Evolutionary conservation across 1,284 basidiomycete genomes (phyloP).

Genomic region (Fomitiporia mediterranea): DNA sequence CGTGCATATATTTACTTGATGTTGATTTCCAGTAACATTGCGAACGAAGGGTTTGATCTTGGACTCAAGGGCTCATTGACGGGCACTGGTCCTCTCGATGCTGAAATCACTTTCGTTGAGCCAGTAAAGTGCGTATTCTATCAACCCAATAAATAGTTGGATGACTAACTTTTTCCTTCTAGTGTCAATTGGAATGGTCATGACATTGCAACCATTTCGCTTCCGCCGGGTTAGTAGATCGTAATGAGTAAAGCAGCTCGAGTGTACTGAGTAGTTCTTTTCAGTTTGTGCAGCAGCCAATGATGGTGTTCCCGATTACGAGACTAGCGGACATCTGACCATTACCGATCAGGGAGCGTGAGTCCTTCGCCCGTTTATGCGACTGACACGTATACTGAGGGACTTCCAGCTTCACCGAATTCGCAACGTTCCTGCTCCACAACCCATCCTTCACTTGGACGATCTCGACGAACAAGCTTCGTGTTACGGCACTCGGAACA

Average conservation of each 20-base stretch:
- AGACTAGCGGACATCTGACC: constrained; percentile 44
- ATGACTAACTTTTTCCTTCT: constrained; percentile 14
- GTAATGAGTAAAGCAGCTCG: neutral
- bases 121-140: constrained; percentile 41
- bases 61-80: constrained; percentile 54
- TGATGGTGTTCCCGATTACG: constrained; percentile 61
- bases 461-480: constrained; percentile 58
- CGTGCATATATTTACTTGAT: constrained; percentile 15
- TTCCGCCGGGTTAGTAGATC: constrained; percentile 46
- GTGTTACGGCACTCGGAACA: constrained; percentile 63
- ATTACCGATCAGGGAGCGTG: constrained; percentile 50
- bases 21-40: constrained; percentile 39
- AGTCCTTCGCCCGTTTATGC: constrained; percentile 23
- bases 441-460: constrained; percentile 68
- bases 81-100: constrained; percentile 61
- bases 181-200: constrained; percentile 64
- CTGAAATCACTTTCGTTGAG: constrained; percentile 55
- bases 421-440: constrained; percentile 64
- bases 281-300: constrained; percentile 68
- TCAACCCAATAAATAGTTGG: constrained; percentile 7
- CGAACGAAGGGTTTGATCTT: constrained; percentile 59
- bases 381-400: neutral
- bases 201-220: constrained; percentile 60
- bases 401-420: constrained; percentile 53
- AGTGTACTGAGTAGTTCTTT: neutral